Evolutionary conservation across 2,329 filamentous ascomycete species (phyloP).

Genomic region (Xylariaceae sp.): DNA sequence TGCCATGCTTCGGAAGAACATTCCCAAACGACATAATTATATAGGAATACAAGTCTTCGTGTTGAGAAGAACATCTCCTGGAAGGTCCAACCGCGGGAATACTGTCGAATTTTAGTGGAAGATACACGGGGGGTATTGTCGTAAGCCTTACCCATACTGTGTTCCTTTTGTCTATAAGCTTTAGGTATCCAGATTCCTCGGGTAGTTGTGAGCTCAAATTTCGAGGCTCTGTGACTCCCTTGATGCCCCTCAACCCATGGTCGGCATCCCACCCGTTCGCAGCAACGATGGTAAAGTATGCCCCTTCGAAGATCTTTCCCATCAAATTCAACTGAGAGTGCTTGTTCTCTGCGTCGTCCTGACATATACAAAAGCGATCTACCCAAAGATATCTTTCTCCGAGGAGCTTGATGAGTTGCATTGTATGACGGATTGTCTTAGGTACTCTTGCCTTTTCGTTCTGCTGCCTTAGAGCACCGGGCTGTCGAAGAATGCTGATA

Average conservation of each 20-base stretch:
- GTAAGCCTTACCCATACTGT: not conserved
- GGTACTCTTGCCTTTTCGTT: not conserved
- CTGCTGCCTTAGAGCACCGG: not conserved
- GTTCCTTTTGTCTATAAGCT: not conserved
- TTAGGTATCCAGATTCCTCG: not conserved
- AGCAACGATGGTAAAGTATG: not conserved
- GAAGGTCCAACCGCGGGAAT: not conserved
- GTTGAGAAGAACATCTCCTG: not conserved
- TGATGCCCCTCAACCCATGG: not conserved
- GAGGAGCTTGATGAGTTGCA: not conserved
- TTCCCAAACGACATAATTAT: not conserved
- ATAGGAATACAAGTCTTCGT: not conserved
- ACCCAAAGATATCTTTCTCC: not conserved
- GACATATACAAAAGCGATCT: not conserved
- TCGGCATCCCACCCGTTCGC: not conserved
- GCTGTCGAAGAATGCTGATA: not conserved
- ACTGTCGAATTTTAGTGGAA: not conserved
- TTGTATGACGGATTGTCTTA: not conserved
- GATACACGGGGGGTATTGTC: not conserved
- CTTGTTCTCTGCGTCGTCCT: not conserved
- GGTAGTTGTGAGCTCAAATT: not conserved
- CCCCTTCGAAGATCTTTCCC: not conserved
- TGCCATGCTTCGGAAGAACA: not conserved
- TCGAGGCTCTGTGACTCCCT: not conserved
- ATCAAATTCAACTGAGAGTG: not conserved